Base-by-base conservation (phyloP, 2,329 filamentous ascomycete genomes). In the Aspergillus sp. region DNA sequence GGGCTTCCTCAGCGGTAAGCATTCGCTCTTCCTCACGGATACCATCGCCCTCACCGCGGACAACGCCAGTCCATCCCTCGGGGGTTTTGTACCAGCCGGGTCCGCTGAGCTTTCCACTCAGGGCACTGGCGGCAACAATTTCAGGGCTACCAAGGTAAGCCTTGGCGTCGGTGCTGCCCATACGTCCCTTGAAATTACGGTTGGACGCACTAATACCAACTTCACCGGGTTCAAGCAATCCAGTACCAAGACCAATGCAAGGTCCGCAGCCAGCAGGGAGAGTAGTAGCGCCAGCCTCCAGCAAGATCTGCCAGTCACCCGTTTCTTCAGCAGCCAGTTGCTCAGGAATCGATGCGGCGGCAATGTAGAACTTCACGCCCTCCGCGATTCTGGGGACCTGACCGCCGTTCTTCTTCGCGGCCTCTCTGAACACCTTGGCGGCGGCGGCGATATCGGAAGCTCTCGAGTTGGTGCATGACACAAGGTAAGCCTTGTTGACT, bases 121-220 rank as follows among this genome's bases (percentile, higher is more conserved):
- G 71, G 2, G 91, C 91, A 59, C 88, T 94, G 6, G 93, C 90
- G 3, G 91, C 91, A 0, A 97, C 91, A 2, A 95, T 84, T 61
- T 96, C 90, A 1, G 93, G 90, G 55, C 86, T 91, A 5, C 85
- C 86, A 1, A 96, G 82, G 64, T 95, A 96, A 0, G 89, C 88
- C 60, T 89, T 83, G 0, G 89, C 87, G 4, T 87, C 81, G 2
- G 79, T 82, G 12, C 80, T 84, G 3, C 90, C 90, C 87, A 96
- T 94, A 2, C 90, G 82, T 0, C 90, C 90, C 68, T 90, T 90
- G 75, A 90, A 96, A 67, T 95, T 95, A 9, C 90, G 78, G 73
- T 96, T 96, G 45, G 78, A 83, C 0, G 89, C 88, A 51, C 78
- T 84, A 57, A 96, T 90, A 19, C 90, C 90, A 7, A 90, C 83